phyloP scores from a whole-genome alignment of 1,284 basidiomycete genomes.

The Earliella scabrosa region DNA sequence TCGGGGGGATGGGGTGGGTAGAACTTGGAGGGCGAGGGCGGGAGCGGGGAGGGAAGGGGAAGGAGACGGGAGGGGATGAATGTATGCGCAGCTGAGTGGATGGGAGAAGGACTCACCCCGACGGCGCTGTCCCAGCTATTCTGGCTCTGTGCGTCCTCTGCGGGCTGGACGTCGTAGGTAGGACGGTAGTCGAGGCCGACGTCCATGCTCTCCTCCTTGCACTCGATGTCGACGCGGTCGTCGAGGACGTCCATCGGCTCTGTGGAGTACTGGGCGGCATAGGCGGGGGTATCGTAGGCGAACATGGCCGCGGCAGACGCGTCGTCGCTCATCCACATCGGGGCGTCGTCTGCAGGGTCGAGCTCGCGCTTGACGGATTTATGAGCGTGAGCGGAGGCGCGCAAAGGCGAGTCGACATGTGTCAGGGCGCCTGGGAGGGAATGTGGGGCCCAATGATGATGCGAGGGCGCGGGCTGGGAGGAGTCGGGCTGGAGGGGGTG shows the following conservation, averaged over 20 bases:
- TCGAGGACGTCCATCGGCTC: background rate
- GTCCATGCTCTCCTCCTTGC: conserved; percentile 2
- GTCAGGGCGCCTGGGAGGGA: background rate
- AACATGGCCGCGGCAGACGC: background rate
- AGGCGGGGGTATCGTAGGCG: background rate
- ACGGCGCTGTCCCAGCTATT: background rate
- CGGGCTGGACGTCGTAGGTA: background rate
- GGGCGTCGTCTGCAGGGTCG: background rate
- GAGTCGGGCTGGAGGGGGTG: background rate
- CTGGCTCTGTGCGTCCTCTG: background rate
- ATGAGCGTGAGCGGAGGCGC: background rate
- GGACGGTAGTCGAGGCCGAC: background rate
- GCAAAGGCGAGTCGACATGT: background rate
- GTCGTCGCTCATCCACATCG: background rate
- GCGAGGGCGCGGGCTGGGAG: background rate
- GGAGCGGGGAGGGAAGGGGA: background rate
- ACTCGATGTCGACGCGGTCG: background rate
- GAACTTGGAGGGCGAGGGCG: background rate
- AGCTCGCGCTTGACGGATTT: background rate
- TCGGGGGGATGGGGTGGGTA: conserved; percentile 2
- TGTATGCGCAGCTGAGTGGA: background rate
- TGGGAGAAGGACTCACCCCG: background rate
- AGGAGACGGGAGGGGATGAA: background rate
- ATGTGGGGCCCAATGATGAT: background rate
- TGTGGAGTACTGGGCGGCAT: background rate